Percentiles rank a stretch among this genome's conserved stretches.
Conservation (phyloP, 345 rosid genomes). For the Geranium rotundifolium region DNA sequence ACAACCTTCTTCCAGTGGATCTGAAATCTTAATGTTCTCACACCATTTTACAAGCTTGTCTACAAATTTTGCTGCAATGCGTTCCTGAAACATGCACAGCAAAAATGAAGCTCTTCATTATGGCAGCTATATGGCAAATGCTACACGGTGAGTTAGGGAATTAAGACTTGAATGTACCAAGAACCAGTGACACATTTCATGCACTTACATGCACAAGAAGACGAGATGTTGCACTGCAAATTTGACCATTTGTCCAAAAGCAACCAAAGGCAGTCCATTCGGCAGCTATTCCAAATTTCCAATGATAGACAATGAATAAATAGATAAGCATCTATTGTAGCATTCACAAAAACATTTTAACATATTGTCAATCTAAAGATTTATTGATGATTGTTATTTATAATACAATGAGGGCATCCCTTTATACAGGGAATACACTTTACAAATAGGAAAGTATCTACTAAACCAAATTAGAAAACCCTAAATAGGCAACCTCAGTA, state of each 20-base stretch:
- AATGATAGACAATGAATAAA: too few relatives aligned
- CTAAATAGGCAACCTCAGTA: too few relatives aligned
- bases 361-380: too few relatives aligned
- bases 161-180: not conserved
- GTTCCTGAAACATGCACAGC: constrained; percentile 32
- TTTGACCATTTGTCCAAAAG: constrained; percentile 97
- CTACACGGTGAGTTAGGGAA: not conserved
- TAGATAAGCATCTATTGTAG: too few relatives aligned
- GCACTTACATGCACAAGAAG: constrained; percentile 76
- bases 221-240: constrained; percentile 97
- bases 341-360: too few relatives aligned
- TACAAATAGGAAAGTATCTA: too few relatives aligned
- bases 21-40: constrained; percentile 74
- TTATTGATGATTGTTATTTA: too few relatives aligned
- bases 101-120: too few relatives aligned
- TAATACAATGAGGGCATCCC: too few relatives aligned
- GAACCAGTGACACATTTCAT: not conserved
- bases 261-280: constrained; percentile 86
- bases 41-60: constrained; percentile 70
- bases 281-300: constrained; percentile 35
- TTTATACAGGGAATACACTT: too few relatives aligned
- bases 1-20: constrained; percentile 88
- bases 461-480: too few relatives aligned
- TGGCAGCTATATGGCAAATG: too few relatives aligned
- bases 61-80: constrained; percentile 56